Evolutionary conservation across 177 flowering plant genomes (phyloP), one percentile per base, ranked within the genome.

Genomic region (Viscum album): DNA sequence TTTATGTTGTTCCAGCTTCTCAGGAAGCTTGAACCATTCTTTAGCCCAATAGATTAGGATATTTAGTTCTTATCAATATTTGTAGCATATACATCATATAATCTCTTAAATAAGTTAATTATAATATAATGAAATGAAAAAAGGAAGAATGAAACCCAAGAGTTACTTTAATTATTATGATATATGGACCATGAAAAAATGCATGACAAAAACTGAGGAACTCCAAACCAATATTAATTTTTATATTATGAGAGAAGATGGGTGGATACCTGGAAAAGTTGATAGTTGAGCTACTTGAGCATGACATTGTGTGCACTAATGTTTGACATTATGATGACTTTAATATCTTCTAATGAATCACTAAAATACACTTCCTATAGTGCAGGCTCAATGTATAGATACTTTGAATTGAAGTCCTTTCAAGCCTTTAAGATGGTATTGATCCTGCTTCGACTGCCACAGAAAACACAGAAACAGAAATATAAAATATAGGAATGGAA

Each of bases 381-480:
- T 4, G 90, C 97, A 43, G 92, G 97, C 63, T 89, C 89, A 74
- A 95, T 92, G 70, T 88, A 94, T 23, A 94, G 97, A 82, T 92
- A 81, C 78, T 92, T 95, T 1, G 99, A 85, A 79, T 87, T 90
- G 82, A 92, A 95, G 73, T 95, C 98, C 70, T 83, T 95, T 84
- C 97, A 92, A 73, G 96, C 86, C 70, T 95, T 92, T 68, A 92
- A n/a, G n/a, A n/a, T n/a, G n/a, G n/a, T n/a, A n/a, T n/a, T n/a
- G n/a, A n/a, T n/a, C n/a, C n/a, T n/a, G n/a, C n/a, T n/a, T n/a
- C n/a, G n/a, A n/a, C n/a, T n/a, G n/a, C n/a, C n/a, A n/a, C n/a
- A n/a, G n/a, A n/a, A n/a, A n/a, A n/a, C n/a, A n/a, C n/a, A n/a
- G n/a, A n/a, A n/a, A n/a, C n/a, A n/a, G n/a, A n/a, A n/a, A n/a